phyloP scores from a whole-genome alignment of 2,329 filamentous ascomycete species.

The Colletotrichum gloeosporioides region DNA sequence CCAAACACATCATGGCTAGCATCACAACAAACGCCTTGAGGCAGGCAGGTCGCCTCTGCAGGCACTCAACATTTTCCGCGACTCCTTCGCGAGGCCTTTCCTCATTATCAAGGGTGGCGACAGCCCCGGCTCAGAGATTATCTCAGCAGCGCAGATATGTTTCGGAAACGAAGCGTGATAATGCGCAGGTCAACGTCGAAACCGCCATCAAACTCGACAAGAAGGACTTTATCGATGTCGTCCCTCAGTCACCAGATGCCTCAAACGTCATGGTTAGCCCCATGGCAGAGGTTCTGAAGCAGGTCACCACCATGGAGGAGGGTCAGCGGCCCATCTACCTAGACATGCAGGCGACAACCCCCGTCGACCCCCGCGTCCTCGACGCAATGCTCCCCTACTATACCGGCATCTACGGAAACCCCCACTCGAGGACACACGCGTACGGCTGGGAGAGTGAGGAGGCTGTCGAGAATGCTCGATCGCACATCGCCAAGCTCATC shows the following conservation, averaged over 20 bases:
- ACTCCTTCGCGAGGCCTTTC: slow-evolving; percentile 38
- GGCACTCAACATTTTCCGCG: slow-evolving; percentile 42
- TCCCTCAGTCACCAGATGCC: slow-evolving; percentile 46
- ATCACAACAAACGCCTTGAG: slow-evolving; percentile 73
- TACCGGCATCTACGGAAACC: slow-evolving; percentile 93
- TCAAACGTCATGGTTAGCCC: slow-evolving; percentile 78
- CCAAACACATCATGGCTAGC: slow-evolving; percentile 60
- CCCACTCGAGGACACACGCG: slow-evolving; percentile 94
- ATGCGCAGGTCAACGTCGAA: slow-evolving; percentile 82
- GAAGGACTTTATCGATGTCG: slow-evolving; percentile 74
- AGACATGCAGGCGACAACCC: slow-evolving; percentile 97
- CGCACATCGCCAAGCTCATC: slow-evolving; percentile 84
- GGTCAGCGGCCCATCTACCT: slow-evolving; percentile 95
- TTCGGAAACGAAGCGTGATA: slow-evolving; percentile 79
- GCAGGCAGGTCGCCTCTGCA: slow-evolving; percentile 71
- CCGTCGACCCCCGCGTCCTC: slow-evolving; percentile 90
- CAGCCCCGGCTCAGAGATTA: slow-evolving; percentile 29
- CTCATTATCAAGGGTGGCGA: slow-evolving; percentile 36
- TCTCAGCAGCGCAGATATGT: slow-evolving; percentile 72
- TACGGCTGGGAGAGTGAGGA: slow-evolving; percentile 99
- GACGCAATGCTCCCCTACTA: slow-evolving; percentile 97
- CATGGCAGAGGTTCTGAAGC: slow-evolving; percentile 86
- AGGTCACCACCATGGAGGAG: slow-evolving; percentile 91
- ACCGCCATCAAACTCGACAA: slow-evolving; percentile 87
- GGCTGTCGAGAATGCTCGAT: slow-evolving; percentile 85